phyloP scores from a whole-genome alignment of 1,139 yeast genomes.

The Yamadazyma conglobata region DNA sequence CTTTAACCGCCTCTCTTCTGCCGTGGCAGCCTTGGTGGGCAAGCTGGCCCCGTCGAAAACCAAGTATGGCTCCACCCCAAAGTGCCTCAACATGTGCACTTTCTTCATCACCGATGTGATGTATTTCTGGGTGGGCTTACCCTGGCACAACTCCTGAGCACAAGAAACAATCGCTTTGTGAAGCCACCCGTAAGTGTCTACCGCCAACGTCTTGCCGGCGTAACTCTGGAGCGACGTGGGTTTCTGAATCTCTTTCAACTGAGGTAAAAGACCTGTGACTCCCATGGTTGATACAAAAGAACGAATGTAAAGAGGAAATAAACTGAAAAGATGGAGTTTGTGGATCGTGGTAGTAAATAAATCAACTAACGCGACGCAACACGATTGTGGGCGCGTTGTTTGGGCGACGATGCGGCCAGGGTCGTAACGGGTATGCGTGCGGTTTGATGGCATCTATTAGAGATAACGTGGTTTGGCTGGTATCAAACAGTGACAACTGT shows the following conservation, averaged over 20 bases:
- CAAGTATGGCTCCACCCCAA: constrained; percentile 76
- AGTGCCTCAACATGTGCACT: constrained; percentile 61
- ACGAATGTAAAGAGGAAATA: background rate
- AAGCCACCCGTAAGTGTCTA: constrained; percentile 96
- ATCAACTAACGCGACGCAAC: background rate
- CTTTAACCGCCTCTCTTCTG: constrained; percentile 53
- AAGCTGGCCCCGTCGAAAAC: constrained; percentile 93
- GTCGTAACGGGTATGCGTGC: background rate
- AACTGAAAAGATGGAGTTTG: too few species aligned
- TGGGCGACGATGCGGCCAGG: background rate
- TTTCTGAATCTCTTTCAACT: constrained; percentile 68
- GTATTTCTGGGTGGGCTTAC: constrained; percentile 65
- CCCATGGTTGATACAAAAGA: constrained; percentile 50
- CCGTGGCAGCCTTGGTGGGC: constrained; percentile 77
- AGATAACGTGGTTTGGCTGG: too few species aligned
- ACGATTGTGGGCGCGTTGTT: background rate
- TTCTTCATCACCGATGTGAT: constrained; percentile 58
- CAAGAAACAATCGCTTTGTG: constrained; percentile 84
- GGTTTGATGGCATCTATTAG: too few species aligned
- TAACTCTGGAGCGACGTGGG: constrained; percentile 55
- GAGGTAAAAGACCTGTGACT: constrained; percentile 72
- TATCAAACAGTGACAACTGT: too few species aligned
- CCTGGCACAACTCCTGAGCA: constrained; percentile 77
- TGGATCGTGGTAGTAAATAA: too few species aligned
- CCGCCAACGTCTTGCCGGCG: constrained; percentile 76